Evolutionary conservation across 805 yeast species (phyloP), one percentile per base, ranked within the genome.

Genomic region (Kodamaea kakaduensis): DNA sequence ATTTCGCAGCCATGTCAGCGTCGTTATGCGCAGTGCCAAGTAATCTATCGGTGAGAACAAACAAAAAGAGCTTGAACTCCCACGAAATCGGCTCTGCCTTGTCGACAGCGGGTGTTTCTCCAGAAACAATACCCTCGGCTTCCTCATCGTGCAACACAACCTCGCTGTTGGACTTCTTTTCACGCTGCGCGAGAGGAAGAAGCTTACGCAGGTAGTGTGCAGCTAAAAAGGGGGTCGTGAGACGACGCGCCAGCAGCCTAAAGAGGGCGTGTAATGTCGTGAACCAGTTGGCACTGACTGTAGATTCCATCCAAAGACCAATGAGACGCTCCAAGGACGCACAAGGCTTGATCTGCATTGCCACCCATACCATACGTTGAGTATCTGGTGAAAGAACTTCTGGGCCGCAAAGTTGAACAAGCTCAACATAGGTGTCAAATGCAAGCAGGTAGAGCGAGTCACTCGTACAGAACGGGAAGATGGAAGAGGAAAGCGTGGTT

Each of bases 321-420:
- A 84, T 64, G 31, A 82, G 59, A 3, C 59, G 54, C 18, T 63
- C 52, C 13, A 82, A 51, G 6, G 66, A 68, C 1, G 43, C 45
- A 27, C 77, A 73, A 2, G 60, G 59, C 69, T 78, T 43, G 63
- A 70, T 22, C 67, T 65, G 61, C 64, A 67, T 60, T 7, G 67
- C 75, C 6, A 77, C 61, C 93, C 93, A 85, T 5, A 81, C 58
- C 17, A 74, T 61, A 27, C 63, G 69, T 25, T 77, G 78, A 5
- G 78, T 51, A 2, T 67, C 69, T 9, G 60, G 54, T 2, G 60
- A 51, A 37, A 81, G 67, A 1, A 72, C 50, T 3, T 57, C 56
- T 12, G 73, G 71, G 2, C 76, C 73, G 31, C 44, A 54, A 0
- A 77, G 66, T 43, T 77, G 76, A 21, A 78, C 62, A 19, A 83